Conservation (phyloP, 768 basidiomycete genomes). For the Boletus insuetus region DNA sequence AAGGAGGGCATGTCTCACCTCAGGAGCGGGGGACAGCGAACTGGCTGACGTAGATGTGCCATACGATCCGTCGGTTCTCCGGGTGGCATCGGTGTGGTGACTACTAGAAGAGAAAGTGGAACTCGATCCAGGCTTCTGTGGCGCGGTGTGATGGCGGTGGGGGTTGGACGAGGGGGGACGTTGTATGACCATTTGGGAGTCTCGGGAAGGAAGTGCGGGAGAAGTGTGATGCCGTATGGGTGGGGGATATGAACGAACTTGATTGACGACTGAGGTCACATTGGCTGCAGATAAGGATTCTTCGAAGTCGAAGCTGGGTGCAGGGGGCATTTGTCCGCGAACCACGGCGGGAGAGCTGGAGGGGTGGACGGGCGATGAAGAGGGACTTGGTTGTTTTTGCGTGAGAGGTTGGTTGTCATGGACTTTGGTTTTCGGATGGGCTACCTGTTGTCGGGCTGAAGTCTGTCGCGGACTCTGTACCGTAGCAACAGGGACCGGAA, state of each 20-base stretch:
- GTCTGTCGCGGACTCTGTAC: constrained; percentile 7
- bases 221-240: constrained; percentile 21
- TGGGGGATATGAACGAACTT: constrained; percentile 30
- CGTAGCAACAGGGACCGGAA: constrained; percentile 21
- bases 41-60: constrained; percentile 24
- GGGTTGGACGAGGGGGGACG: constrained; percentile 3
- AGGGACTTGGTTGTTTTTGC: background rate
- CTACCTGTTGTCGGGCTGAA: no score
- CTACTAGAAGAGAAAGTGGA: constrained; percentile 21
- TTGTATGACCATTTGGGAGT: constrained; percentile 2
- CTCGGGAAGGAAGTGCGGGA: constrained; percentile 19
- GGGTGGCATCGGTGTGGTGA: constrained; percentile 28
- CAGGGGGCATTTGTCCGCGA: constrained; percentile 19
- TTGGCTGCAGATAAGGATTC: constrained; percentile 30
- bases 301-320: constrained; percentile 27
- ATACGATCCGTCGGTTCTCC: constrained; percentile 22
- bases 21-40: constrained; percentile 17
- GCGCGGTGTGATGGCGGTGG: constrained; percentile 9
- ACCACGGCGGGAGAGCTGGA: constrained; percentile 17
- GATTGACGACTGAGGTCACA: constrained; percentile 32
- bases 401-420: constrained; percentile 17
- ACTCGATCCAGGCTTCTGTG: constrained; percentile 28
- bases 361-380: background rate
- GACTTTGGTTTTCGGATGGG: constrained; percentile 10
- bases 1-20: constrained; percentile 22